Percentiles rank a stretch among this genome's conserved stretches.
Conservation (phyloP, 2,329 filamentous ascomycete genomes). For the Penicillium sp. region DNA sequence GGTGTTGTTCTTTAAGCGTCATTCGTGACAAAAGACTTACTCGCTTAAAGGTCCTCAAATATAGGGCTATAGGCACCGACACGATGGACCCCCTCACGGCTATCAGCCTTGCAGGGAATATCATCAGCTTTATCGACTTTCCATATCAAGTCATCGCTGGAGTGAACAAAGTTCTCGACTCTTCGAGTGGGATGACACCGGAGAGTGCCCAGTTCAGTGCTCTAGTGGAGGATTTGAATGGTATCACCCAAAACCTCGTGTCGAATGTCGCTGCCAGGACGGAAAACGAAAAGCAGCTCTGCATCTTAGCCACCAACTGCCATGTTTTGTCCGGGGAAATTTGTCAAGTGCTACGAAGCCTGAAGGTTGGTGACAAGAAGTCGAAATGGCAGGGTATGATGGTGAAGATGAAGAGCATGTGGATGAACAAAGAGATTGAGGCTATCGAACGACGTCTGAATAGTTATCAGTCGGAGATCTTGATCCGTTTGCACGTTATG, state of each 20-base stretch:
- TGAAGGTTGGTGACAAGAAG: constrained; percentile 10
- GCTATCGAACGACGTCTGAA: constrained; percentile 12
- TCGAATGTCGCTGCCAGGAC: constrained; percentile 3
- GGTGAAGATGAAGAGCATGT: constrained; percentile 15
- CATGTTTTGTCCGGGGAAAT: background rate
- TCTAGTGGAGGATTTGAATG: constrained; percentile 1
- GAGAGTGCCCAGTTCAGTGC: no score
- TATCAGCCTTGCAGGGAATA: no score
- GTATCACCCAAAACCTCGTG: background rate
- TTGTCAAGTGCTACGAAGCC: background rate
- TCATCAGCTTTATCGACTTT: no score
- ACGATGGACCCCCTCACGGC: no score
- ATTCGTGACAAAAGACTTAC: no score
- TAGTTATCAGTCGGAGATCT: constrained; percentile 14
- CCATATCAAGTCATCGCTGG: no score
- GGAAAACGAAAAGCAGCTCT: constrained; percentile 10
- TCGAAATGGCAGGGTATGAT: constrained; percentile 17
- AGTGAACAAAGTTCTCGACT: no score
- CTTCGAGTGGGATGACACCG: no score
- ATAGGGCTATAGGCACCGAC: no score
- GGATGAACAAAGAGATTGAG: constrained; percentile 19
- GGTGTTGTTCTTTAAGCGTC: no score
- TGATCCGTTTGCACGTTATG: constrained; percentile 16
- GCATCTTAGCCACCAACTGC: constrained; percentile 3
- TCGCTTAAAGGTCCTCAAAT: no score